Conservation (phyloP, 805 yeast species). For the Ogataea populi-albae region DNA sequence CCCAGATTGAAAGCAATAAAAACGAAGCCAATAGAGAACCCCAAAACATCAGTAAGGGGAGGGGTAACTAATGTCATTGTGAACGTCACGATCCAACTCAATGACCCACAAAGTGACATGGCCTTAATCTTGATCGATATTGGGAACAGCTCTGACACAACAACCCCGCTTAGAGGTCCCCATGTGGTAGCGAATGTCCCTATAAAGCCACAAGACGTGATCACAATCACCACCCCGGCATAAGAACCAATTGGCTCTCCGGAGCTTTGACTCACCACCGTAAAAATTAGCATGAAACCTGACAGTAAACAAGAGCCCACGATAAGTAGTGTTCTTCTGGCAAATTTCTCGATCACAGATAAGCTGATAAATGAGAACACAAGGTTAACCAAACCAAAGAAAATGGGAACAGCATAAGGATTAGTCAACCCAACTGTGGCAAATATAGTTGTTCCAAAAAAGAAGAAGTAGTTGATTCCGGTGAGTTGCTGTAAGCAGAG, state of each 20-base stretch:
- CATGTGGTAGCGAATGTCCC: slow-evolving; percentile 65
- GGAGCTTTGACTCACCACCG: slow-evolving; percentile 51
- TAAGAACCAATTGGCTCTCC: slow-evolving; percentile 34
- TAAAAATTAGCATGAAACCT: slow-evolving; percentile 51
- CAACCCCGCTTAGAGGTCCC: slow-evolving; percentile 70
- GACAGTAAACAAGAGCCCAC: slow-evolving; percentile 50
- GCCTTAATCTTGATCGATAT: slow-evolving; percentile 55
- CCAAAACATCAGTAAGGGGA: slow-evolving; percentile 55
- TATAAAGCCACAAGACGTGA: slow-evolving; percentile 57
- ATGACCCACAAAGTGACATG: slow-evolving; percentile 53
- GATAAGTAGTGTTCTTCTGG: slow-evolving; percentile 46
- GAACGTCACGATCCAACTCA: slow-evolving; percentile 64
- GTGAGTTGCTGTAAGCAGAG: slow-evolving; percentile 46
- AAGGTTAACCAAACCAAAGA: slow-evolving; percentile 54
- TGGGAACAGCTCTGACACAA: slow-evolving; percentile 67
- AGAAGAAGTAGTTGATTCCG: slow-evolving; percentile 68
- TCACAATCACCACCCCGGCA: slow-evolving; percentile 52
- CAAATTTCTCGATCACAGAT: slow-evolving; percentile 44
- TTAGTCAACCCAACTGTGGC: slow-evolving; percentile 48
- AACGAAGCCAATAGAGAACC: slow-evolving; percentile 65
- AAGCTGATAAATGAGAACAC: slow-evolving; percentile 49
- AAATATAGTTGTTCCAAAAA: slow-evolving; percentile 62
- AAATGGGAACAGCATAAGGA: slow-evolving; percentile 54
- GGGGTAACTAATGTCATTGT: slow-evolving; percentile 69
- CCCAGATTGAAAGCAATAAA: slow-evolving; percentile 31